These are phyloP conservation scores for Cryptococcus sp. DNA, from an alignment of 1,284 basidiomycete genomes.

Conservation along the genomic window DNA sequence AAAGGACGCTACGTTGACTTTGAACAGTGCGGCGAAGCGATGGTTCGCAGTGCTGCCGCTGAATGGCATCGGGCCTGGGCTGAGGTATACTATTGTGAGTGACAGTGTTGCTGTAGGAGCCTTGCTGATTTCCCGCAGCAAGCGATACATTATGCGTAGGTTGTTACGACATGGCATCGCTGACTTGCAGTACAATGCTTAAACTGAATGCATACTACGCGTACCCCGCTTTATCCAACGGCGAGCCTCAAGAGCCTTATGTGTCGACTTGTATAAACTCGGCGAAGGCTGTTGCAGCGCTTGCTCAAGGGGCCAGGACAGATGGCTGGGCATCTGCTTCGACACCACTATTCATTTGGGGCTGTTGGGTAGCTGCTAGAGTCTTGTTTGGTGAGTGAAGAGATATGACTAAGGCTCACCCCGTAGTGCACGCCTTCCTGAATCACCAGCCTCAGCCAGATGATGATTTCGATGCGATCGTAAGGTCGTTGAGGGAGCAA, in stretches of 20 bases:
- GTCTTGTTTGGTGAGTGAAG: slow-evolving; percentile 45
- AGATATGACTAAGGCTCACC: background rate
- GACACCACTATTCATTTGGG: slow-evolving; percentile 51
- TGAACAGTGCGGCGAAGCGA: slow-evolving; percentile 38
- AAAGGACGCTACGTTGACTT: slow-evolving; percentile 41
- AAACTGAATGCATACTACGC: slow-evolving; percentile 53
- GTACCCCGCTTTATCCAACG: slow-evolving; percentile 47
- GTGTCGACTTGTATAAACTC: slow-evolving; percentile 39
- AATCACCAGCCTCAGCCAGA: slow-evolving; percentile 36
- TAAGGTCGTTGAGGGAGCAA: slow-evolving; percentile 40
- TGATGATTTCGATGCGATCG: slow-evolving; percentile 44
- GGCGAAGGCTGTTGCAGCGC: slow-evolving; percentile 33
- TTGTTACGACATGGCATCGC: slow-evolving; percentile 1
- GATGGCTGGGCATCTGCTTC: slow-evolving; percentile 30
- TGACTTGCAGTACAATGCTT: slow-evolving; percentile 40
- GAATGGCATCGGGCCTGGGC: slow-evolving; percentile 13
- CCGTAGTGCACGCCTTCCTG: slow-evolving; percentile 43
- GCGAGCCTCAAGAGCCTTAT: slow-evolving; percentile 47
- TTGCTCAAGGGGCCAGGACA: slow-evolving; percentile 26
- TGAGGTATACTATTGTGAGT: slow-evolving; percentile 48
- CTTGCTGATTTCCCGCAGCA: slow-evolving; percentile 28
- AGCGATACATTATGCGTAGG: slow-evolving; percentile 48
- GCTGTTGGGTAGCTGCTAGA: slow-evolving; percentile 51
- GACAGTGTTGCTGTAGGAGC: background rate
- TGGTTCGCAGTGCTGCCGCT: slow-evolving; percentile 43